These are phyloP conservation scores for Aspergillus amoenus DNA, from an alignment of 2,329 filamentous ascomycete species.

Conservation along the genomic window DNA sequence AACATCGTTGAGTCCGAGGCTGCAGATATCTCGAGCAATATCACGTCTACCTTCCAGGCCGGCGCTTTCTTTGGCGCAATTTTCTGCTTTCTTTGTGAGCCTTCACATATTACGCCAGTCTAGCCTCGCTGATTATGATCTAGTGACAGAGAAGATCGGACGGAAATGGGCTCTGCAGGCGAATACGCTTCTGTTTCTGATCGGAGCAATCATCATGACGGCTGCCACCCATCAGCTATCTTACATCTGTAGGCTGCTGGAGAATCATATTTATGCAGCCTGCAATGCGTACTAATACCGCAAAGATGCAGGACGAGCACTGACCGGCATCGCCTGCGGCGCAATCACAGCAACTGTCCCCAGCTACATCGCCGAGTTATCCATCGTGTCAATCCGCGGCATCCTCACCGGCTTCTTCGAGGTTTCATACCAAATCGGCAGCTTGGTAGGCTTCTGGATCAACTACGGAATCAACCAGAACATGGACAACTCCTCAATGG, in stretches of 20 bases:
- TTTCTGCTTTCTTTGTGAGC: slow-evolving; percentile 40
- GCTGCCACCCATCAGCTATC: slow-evolving; percentile 41
- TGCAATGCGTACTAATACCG: no score
- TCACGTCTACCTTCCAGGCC: slow-evolving; percentile 51
- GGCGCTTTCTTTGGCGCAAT: slow-evolving; percentile 57
- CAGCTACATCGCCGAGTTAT: slow-evolving; percentile 36
- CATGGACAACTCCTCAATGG: slow-evolving; percentile 20
- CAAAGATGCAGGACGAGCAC: slow-evolving; percentile 34
- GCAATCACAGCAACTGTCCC: slow-evolving; percentile 32
- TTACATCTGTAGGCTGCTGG: not conserved
- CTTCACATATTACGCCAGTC: not conserved
- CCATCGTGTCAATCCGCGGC: slow-evolving; percentile 34
- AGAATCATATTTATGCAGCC: no score
- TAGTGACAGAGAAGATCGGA: slow-evolving; percentile 50
- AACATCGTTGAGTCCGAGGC: slow-evolving; percentile 37
- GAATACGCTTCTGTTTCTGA: slow-evolving; percentile 46
- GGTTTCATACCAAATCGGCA: slow-evolving; percentile 33
- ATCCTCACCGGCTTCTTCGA: slow-evolving; percentile 35
- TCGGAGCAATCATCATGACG: slow-evolving; percentile 48
- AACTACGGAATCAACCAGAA: slow-evolving; percentile 34
- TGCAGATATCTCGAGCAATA: slow-evolving; percentile 46
- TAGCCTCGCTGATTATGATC: no score
- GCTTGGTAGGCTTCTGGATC: slow-evolving; percentile 37
- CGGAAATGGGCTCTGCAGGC: slow-evolving; percentile 53
- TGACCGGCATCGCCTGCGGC: slow-evolving; percentile 35